Base-by-base conservation (phyloP, 2,329 filamentous ascomycete genomes). In the Ophidiomyces ophidiicola region DNA sequence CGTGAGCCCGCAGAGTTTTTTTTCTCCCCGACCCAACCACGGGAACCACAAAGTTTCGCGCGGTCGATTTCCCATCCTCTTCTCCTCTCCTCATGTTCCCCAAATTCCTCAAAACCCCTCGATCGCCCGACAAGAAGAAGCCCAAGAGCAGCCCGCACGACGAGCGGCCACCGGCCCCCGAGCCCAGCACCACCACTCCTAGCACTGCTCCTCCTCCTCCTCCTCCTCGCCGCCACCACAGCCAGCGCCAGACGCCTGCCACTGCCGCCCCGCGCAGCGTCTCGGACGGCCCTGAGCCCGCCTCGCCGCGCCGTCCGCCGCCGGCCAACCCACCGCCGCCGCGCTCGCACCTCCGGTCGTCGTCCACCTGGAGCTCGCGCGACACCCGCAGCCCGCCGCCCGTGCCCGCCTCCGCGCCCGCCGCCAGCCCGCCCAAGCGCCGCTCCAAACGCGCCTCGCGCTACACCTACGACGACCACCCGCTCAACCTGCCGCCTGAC, bases 401-500 rank as follows among this genome's bases (percentile, higher is more conserved):
- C 32, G 5, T 23, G 24, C 32, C 32, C 12, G 23, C 32, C 30
- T 5, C 15, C 23, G 15, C 14, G 14, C 29, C 30, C 14, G 11
- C 17, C 12, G 11, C 34, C 29, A 15, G 17, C 18, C 26, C 38
- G 11, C 8, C 31, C 1, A 36, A 35, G 26, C 32, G 32, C 32
- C 35, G 25, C 4, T 30, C 37, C 28, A 37, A 36, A 32, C 21
- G 20, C 17, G 8, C 32, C 20, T 8, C 60, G 53, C 58, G 59
- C 45, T 54, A 54, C 44, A 4, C 19, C 6, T 53, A 57, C 12
- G 51, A 53, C 52, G 57, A 59, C 45, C 87, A 94, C 60, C 88
- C 88, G 26, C 72, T 94, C 37, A 94, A 94, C 55, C 75, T 93
- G 15, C 85, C 81, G 2, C 86, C 86, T 32, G 86, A 94, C 66